Base-by-base conservation (phyloP, 2,329 filamentous ascomycete genomes). In the Westerdykella sp. region DNA sequence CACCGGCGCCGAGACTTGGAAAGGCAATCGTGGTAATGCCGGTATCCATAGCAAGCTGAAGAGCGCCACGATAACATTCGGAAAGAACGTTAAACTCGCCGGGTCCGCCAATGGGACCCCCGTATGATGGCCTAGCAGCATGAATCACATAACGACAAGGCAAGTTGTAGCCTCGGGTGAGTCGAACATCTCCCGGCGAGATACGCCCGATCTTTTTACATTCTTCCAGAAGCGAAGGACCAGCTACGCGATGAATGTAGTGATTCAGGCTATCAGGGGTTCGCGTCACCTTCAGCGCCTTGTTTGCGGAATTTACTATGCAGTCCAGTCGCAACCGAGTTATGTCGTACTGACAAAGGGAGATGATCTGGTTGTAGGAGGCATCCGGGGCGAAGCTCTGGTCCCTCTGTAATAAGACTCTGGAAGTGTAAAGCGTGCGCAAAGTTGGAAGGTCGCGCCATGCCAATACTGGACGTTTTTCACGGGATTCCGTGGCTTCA, bases 311-410 rank as follows among this genome's bases (percentile, higher is more conserved):
- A 34, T 62, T 66, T 10, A 67, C 57, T 15, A 67, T 65, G 10
- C 62, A 62, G 34, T 65, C 63, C 0, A 65, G 62, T 18, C 55
- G 51, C 3, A 67, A 25, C n/a, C 49, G 52, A 1, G 61, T 65
- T 6, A 67, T 40, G 23, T 66, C 59, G 37, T 62, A 49, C 34
- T 50, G 51, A 31, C 56, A 56, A 31, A 65, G 57, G 1, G 58
- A 62, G 13, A 66, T 51, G 5, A 58, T 47, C 14, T 48, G 48
- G 10, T 66, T 66, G 47, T 63, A 59, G 1, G 43, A 18, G 43
- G 60, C 56, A 16, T 60, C 63, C 3, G 60, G 56, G 9, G 49
- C 47, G 23, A 56, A 62, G 37, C 53, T 63, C 36, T 57, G 60
- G 36, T 59, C 57, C 11, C 49, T 45, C 16, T 56, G 59, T 21